Percentiles rank a stretch among this genome's conserved stretches.
Conservation (phyloP, 257 asterid species). For the Nicotiana paniculata region DNA sequence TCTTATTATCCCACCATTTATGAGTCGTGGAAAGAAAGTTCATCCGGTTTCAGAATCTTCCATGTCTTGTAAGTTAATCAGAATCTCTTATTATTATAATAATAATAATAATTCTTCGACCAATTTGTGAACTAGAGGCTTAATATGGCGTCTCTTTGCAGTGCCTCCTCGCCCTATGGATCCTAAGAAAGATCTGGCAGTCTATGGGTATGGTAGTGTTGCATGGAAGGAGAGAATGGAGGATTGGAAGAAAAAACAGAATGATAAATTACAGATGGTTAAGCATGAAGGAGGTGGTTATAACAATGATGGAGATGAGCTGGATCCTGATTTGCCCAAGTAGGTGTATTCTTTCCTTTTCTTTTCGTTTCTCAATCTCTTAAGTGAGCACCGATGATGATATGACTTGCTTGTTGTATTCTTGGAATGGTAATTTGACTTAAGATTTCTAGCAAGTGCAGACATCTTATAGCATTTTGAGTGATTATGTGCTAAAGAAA, state of each 20-base stretch:
- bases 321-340: constrained; percentile 94
- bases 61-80: constrained; percentile 49
- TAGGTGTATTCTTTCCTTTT: constrained; percentile 38
- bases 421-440: background rate
- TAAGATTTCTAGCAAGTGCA: constrained; percentile 12
- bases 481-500: background rate
- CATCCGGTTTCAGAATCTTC: constrained; percentile 74
- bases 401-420: constrained; percentile 21
- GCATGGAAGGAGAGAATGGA: constrained; percentile 99
- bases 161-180: constrained; percentile 98
- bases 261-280: constrained; percentile 82
- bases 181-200: constrained; percentile 94
- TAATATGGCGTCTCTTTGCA: constrained; percentile 12
- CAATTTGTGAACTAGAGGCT: constrained; percentile 3
- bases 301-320: constrained; percentile 49
- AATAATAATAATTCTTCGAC: background rate
- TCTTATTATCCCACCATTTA: constrained; percentile 75
- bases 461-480: background rate
- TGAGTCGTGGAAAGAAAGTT: constrained; percentile 70
- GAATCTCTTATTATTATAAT: background rate
- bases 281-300: constrained; percentile 79
- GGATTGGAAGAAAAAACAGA: constrained; percentile 96
- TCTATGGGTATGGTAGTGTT: constrained; percentile 90
- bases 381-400: background rate
- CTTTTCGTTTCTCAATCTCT: constrained; percentile 13